Evolutionary conservation across 2,329 filamentous ascomycete genomes (phyloP).

Genomic region (Penicillium paneum): DNA sequence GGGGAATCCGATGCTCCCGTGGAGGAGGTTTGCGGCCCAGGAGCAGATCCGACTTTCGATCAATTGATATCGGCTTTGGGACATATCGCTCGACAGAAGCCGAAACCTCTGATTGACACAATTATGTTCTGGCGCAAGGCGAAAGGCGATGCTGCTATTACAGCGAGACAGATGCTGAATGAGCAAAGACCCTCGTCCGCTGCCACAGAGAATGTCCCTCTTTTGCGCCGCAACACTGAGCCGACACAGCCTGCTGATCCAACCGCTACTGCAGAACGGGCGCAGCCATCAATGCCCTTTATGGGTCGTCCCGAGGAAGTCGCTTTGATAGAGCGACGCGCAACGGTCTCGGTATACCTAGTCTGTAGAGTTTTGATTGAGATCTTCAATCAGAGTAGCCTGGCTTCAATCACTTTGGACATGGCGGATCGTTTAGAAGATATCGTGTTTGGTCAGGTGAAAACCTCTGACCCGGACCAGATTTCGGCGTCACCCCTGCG

Average conservation of each 20-base stretch:
- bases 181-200: slow-evolving; percentile 31
- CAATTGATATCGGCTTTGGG: slow-evolving; percentile 90
- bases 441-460: slow-evolving; percentile 95
- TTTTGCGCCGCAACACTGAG: slow-evolving; percentile 72
- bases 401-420: slow-evolving; percentile 77
- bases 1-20: slow-evolving; percentile 79
- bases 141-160: slow-evolving; percentile 83
- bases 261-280: slow-evolving; percentile 27
- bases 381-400: slow-evolving; percentile 84
- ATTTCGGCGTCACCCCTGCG: slow-evolving; percentile 68
- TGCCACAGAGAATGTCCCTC: slow-evolving; percentile 41
- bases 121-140: slow-evolving; percentile 98
- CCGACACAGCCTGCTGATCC: slow-evolving; percentile 52
- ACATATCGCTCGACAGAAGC: slow-evolving; percentile 90
- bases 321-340: slow-evolving; percentile 78
- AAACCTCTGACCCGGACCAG: slow-evolving; percentile 80
- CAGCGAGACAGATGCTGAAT: slow-evolving; percentile 51
- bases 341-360: slow-evolving; percentile 92
- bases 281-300: slow-evolving; percentile 32
- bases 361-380: slow-evolving; percentile 91
- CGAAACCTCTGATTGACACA: slow-evolving; percentile 90
- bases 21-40: slow-evolving; percentile 85
- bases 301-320: slow-evolving; percentile 64
- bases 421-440: slow-evolving; percentile 93
- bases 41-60: slow-evolving; percentile 84